phyloP scores from a whole-genome alignment of 352 stramenopile genomes.

The Globisporangium uncinulatum region DNA sequence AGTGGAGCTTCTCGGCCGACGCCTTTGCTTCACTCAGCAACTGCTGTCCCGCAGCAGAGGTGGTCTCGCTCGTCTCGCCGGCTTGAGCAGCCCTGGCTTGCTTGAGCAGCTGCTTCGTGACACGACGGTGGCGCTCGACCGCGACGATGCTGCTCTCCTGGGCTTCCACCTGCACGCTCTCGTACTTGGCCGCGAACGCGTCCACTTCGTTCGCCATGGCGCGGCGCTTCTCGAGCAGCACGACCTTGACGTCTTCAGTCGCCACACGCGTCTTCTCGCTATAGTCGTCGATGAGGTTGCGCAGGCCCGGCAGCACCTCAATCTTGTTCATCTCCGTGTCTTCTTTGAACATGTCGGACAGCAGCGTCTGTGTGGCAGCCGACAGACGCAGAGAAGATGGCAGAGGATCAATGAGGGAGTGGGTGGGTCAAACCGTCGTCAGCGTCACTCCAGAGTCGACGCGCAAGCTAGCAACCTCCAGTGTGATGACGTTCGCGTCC shows the following conservation, averaged over 20 bases:
- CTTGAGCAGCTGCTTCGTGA: conserved; percentile 73
- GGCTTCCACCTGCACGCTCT: conserved; percentile 55
- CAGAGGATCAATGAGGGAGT: not conserved
- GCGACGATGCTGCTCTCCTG: conserved; percentile 70
- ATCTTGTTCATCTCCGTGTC: conserved; percentile 92
- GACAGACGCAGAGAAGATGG: not conserved
- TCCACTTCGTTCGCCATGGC: conserved; percentile 54
- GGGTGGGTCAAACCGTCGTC: not conserved
- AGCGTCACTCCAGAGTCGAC: not conserved
- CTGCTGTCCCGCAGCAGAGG: conserved; percentile 41
- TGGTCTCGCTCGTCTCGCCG: conserved; percentile 26
- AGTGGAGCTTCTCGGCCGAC: conserved; percentile 82
- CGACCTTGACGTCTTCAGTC: conserved; percentile 78
- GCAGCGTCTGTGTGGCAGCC: conserved; percentile 44
- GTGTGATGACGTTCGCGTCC: conserved; percentile 84
- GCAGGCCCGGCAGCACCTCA: conserved; percentile 81
- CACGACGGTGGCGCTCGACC: conserved; percentile 74
- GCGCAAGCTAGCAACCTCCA: conserved; percentile 60
- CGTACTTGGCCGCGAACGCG: conserved; percentile 51
- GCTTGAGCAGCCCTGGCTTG: conserved; percentile 25
- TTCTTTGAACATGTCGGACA: conserved; percentile 91
- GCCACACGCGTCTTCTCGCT: conserved; percentile 76
- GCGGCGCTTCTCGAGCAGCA: conserved; percentile 71
- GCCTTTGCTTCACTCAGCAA: conserved; percentile 79
- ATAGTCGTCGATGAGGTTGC: conserved; percentile 89